A percentile compares a stretch with the other conserved stretches of the same genome.
Conservation (phyloP, 2,329 filamentous ascomycete genomes). For the Neonectria magnoliae region DNA sequence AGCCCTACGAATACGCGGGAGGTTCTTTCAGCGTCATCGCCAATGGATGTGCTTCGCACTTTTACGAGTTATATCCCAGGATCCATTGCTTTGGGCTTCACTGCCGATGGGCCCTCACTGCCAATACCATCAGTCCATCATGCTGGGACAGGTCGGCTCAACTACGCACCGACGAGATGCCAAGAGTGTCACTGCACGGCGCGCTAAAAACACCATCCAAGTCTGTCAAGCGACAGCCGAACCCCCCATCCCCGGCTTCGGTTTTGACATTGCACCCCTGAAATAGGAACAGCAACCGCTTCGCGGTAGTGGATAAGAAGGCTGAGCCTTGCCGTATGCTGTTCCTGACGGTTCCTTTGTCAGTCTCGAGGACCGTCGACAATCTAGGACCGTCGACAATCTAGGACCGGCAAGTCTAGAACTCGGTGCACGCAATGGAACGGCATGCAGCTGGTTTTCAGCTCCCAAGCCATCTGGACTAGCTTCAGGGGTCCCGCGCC, state of each 20-base stretch:
- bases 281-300: not conserved
- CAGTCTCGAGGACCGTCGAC: not conserved
- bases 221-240: not conserved
- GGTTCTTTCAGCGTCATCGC: not conserved
- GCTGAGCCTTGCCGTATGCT: not conserved
- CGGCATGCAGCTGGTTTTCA: conserved; percentile 30
- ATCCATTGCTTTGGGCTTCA: not conserved
- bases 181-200: conserved; percentile 1
- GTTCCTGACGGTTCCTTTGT: conserved; percentile 1
- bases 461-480: conserved; percentile 33
- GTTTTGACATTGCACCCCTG: not conserved
- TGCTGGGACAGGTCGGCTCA: conserved; percentile 15
- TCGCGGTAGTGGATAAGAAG: not conserved
- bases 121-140: not conserved
- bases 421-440: not conserved
- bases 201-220: conserved; percentile 17
- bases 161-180: conserved; percentile 8
- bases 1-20: conserved; percentile 5
- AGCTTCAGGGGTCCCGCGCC: conserved; percentile 39
- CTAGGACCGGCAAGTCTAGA: not conserved
- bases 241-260: not conserved
- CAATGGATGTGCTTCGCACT: not conserved
- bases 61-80: not conserved
- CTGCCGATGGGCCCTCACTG: not conserved
- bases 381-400: not conserved